Evolutionary conservation across 495 filamentous ascomycete species (phyloP).

Genomic region (Entonaema liquescens): DNA sequence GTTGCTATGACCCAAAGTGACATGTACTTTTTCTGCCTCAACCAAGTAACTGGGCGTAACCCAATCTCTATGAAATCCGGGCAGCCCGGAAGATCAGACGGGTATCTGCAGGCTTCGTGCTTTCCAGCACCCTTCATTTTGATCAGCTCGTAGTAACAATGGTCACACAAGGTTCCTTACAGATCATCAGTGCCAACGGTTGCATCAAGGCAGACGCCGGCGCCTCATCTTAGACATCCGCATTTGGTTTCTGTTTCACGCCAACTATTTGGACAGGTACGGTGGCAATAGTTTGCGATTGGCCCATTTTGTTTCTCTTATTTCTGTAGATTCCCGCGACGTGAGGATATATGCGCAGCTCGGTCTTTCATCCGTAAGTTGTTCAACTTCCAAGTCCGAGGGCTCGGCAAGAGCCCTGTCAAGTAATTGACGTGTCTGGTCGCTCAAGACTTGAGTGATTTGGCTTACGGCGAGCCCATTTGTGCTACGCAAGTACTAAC

Average conservation of each 20-base stretch:
- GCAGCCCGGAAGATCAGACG: conserved; percentile 15
- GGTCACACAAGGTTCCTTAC: conserved; percentile 22
- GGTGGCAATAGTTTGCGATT: conserved; percentile 8
- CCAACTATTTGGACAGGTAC: conserved; percentile 3
- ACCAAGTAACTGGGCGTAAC: conserved; percentile 3
- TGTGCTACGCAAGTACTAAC: neutral
- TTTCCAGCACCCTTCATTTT: conserved; percentile 15
- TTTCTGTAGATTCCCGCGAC: neutral
- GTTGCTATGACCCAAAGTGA: conserved; percentile 7
- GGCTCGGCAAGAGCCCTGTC: neutral
- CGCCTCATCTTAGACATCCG: conserved; percentile 3
- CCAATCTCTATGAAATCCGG: conserved; percentile 2
- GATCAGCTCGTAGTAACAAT: conserved; percentile 25
- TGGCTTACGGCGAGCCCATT: neutral
- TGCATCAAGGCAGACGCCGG: conserved; percentile 16
- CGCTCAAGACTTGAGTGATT: neutral
- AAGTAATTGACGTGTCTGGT: neutral
- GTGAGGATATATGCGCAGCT: neutral
- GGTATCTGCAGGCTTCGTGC: conserved; percentile 26
- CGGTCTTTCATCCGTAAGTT: neutral
- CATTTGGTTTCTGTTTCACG: conserved; percentile 13
- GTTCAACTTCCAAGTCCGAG: neutral
- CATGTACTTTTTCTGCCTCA: conserved; percentile 12
- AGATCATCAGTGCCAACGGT: conserved; percentile 14
- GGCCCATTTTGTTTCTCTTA: neutral